Base-by-base conservation (phyloP, 805 yeast species). In the Torulaspora quercuum region DNA sequence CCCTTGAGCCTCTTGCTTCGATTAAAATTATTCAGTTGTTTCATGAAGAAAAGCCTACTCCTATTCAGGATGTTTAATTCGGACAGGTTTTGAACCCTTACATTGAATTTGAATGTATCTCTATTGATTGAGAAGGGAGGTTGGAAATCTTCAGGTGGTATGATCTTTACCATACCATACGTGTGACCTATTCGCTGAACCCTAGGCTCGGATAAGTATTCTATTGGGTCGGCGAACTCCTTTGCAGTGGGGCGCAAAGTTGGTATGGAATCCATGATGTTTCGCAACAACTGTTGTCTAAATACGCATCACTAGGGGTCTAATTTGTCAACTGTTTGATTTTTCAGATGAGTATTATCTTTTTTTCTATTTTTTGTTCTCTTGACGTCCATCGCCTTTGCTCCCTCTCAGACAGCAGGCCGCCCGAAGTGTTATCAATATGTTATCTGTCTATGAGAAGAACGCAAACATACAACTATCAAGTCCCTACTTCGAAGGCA, bases 161-260 rank as follows among this genome's bases (percentile, higher is more conserved):
- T 65, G 2, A 89, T 55, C 52, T 88, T 89, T 28, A 87, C 61
- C 51, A 92, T 88, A 0, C 96, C 96, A 55, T 70, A 76, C 18
- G 63, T 55, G 20, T 55, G 60, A 2, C 92, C 95, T 7, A 69
- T 49, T 2, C 50, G 33, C 2, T 49, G 46, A 0, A 69, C 65
- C 8, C 62, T 57, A 1, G 76, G 58, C 9, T 73, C 66, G 14
- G 82, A 80, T 11, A 85, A 64, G 46, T 78, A 82, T n/a, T 57
- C 58, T 13, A 81, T 73, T 1, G 95, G 94, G 54, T 82, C 80
- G 7, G 59, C 52, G 42, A 79, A 75, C 48, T 83, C 80, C 16
- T 67, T 68, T 12, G 61, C 63, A 1, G 78, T 63, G 2, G 89
- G 82, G 30, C 61, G 59, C 9, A 78, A 62, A 0, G 74, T 67